Evolutionary conservation across 441 rosid genomes (phyloP), one percentile per base, ranked within the genome.

Genomic region (Cnidoscolus chayamansa): DNA sequence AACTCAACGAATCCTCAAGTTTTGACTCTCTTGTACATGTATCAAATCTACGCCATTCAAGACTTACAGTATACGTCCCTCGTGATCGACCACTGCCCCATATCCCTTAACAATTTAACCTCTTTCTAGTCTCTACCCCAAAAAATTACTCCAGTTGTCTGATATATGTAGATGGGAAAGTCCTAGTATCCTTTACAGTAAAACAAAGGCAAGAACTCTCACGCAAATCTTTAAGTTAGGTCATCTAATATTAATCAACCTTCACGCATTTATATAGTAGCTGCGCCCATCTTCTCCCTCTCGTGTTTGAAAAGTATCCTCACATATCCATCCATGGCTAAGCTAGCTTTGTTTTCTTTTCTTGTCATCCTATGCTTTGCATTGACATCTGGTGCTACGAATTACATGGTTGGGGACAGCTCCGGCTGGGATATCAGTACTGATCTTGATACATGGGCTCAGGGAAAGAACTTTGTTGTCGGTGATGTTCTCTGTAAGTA

Each of bases 351-450:
- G 64, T 7, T 76, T 48, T 69, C 19, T 54, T 4, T 81, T 15
- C 79, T 74, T 17, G 76, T 74, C 58, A 3, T 75, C 32, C 67
- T 80, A 19, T 75, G 81, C 63, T 60, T 65, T 31, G 75, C 79
- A 17, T 54, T 63, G 65, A 73, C 85, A 68, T 79, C 83, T 80
- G 53, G 77, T 16, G 83, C 94, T 0, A 83, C 96, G 10, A 80
- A 66, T 11, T 92, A 91, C 81, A 69, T 73, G 20, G 96, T 94
- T 1, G 98, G 98, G 1, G 99, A 88, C 74, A 84, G n/a, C 35
- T 84, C 99, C 0, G 98, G 97, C 7, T 92, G 99, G 99, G 98
- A 94, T 83, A 83, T 92, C 40, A 92, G 98, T 84, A 77, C 90
- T 1, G 79, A 86, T 79, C 88, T 95, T 48, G 87, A 81, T 54